Evolutionary conservation across 2,329 filamentous ascomycete genomes (phyloP).

Genomic region (Beauveria sp.): DNA sequence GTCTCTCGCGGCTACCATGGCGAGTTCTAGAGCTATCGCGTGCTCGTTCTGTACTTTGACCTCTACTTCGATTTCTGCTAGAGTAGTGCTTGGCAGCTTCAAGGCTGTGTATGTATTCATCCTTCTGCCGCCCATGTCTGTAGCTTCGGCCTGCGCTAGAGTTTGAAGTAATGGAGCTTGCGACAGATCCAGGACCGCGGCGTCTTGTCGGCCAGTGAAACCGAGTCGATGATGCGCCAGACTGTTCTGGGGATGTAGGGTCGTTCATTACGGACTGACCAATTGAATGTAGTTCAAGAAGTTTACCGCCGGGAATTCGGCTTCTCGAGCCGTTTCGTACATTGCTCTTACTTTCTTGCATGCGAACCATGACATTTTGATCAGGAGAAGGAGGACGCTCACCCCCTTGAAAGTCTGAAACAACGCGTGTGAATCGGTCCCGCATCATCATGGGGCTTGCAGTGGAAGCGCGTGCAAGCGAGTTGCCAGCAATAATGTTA

Average conservation of each 20-base stretch:
- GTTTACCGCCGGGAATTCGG: slow-evolving; percentile 64
- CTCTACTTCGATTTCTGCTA: slow-evolving; percentile 46
- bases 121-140: slow-evolving; percentile 43
- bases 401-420: slow-evolving; percentile 19
- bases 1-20: slow-evolving; percentile 40
- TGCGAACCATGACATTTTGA: slow-evolving; percentile 54
- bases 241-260: slow-evolving; percentile 49
- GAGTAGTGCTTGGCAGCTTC: slow-evolving; percentile 65
- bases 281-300: slow-evolving; percentile 56
- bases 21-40: slow-evolving; percentile 36
- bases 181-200: slow-evolving; percentile 46
- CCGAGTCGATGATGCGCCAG: slow-evolving; percentile 42
- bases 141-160: slow-evolving; percentile 45
- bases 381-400: slow-evolving; percentile 53
- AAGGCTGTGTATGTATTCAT: slow-evolving; percentile 80
- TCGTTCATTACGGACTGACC: slow-evolving; percentile 44
- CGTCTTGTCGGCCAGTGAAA: slow-evolving; percentile 49
- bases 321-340: slow-evolving; percentile 66
- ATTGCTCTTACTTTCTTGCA: slow-evolving; percentile 47
- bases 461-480: slow-evolving; percentile 57
- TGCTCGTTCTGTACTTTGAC: slow-evolving; percentile 41
- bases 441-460: slow-evolving; percentile 59
- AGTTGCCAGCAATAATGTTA: slow-evolving; percentile 34
- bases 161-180: slow-evolving; percentile 49
- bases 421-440: slow-evolving; percentile 33